These are phyloP conservation scores for Solanum chacoense DNA, from an alignment of 305 asterid species.

Conservation along the genomic window DNA sequence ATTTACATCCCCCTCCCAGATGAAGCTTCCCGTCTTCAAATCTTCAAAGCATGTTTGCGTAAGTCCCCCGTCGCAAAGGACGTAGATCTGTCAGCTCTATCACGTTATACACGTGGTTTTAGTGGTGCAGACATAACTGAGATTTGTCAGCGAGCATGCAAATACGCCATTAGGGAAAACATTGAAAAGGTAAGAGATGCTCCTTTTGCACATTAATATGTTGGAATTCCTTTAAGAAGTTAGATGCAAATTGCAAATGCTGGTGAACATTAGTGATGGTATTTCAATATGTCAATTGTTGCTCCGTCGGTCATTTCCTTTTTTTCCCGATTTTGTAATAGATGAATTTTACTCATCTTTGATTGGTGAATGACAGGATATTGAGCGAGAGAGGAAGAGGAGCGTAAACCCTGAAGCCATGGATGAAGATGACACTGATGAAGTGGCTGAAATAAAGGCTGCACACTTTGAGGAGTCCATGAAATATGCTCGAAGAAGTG, in stretches of 20 bases:
- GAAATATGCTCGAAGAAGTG: slow-evolving; percentile 1
- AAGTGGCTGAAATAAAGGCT: slow-evolving; percentile 2
- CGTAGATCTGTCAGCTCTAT: background rate
- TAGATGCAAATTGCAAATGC: too few relatives aligned
- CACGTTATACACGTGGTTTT: slow-evolving; percentile 1
- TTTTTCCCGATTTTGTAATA: background rate
- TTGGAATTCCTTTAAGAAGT: too few relatives aligned
- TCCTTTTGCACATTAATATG: slow-evolving; percentile 21
- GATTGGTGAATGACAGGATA: background rate
- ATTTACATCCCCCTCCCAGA: slow-evolving; percentile 1
- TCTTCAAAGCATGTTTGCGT: slow-evolving; percentile 2
- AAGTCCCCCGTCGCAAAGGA: background rate
- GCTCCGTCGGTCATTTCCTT: background rate
- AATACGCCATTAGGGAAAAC: slow-evolving; percentile 1
- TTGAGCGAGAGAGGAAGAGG: background rate
- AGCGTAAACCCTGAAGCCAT: background rate
- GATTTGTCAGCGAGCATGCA: slow-evolving; percentile 6
- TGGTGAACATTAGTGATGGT: background rate
- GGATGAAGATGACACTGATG: slow-evolving; percentile 1
- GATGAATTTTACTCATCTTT: background rate
- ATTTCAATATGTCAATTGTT: background rate
- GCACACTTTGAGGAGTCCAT: slow-evolving; percentile 6
- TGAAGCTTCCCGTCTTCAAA: slow-evolving; percentile 6
- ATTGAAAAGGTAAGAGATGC: background rate
- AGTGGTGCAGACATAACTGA: slow-evolving; percentile 6